Evolutionary conservation across 108 stramenopile genomes (phyloP), one percentile per base, ranked within the genome.

Genomic region (Nitzschia putrida): DNA sequence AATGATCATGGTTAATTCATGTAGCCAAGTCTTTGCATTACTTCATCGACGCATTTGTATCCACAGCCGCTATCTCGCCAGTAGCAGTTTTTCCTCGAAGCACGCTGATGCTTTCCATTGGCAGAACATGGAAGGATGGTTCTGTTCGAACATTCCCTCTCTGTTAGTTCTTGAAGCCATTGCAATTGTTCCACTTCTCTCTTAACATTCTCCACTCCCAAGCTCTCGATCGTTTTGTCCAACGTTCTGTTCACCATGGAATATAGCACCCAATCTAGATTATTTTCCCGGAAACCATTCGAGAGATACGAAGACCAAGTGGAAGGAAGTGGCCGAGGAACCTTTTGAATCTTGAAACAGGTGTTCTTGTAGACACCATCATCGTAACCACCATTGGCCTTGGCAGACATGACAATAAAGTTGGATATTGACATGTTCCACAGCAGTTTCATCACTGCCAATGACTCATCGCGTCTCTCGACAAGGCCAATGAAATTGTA

Each of bases 401-500:
- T 80, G 53, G 73, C 38, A 10, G 39, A 34, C 26, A 74, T 38
- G n/a, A 51, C 53, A 40, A 80, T 52, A 38, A 80, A 23, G 51
- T 74, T 69, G 7, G 14, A 47, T 10, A 64, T 11, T 21, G 52
- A 8, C 1, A 80, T 42, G 41, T 61, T 52, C 74, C 58, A 75
- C 21, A 80, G 38, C 20, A 75, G 22, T 29, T 49, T 61, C 44
- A 78, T 38, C 7, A 56, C 72, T 11, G 64, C 77, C 45, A 76
- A 20, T 25, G 59, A 53, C 25, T 80, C 80, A 14, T 65, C 64
- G 51, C 61, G 54, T 23, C 80, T 70, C 67, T 76, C 74, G 13
- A 43, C 25, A 22, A 80, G 42, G 6, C 59, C 80, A 39, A 80
- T 56, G 63, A 80, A 80, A 41, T 80, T 64, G 26, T 72, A 80